Base-by-base conservation (phyloP, 1,284 basidiomycete genomes). In the Peniophora sp. region DNA sequence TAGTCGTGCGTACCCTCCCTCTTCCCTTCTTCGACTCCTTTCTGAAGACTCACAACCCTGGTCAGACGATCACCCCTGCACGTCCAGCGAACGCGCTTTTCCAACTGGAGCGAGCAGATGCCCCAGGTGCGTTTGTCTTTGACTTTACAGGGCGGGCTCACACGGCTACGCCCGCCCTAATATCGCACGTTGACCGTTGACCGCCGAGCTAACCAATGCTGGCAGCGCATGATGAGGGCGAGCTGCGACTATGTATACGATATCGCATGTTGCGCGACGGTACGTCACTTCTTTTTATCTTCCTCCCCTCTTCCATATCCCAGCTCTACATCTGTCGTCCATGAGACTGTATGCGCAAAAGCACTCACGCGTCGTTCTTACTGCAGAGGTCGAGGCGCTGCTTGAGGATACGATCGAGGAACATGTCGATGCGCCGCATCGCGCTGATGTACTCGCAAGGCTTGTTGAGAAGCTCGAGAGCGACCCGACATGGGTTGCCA, bases 231-330 rank as follows among this genome's bases (percentile, higher is more conserved):
- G 38, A 20, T n/a, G 38, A 74, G 47, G 84, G 86, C 45, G 71
- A 83, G 0, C 65, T 90, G 20, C 70, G 69, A 25, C 68, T 92
- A 24, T 67, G 73, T 20, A 79, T 92, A 50, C 73, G 69, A 48
- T 92, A 89, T 64, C 78, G 86, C 23, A 79, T 83, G 65, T 67
- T 91, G 32, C 78, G 79, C 16, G 85, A 91, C 75, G 89, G 89
- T 89, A 32, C 19, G 22, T 9, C 35, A 16, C 25, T 34, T 20
- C 52, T 46, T 50, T 12, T 5, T 32, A 32, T 12, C 27, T 32
- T 32, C 34, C 11, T 50, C 47, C 9, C 10, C 35, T 25, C 20
- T 12, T 5, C 5, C 36, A 39, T 16, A 50, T 48, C 25, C 49
- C 50, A 52, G 49, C 50, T 55, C 49, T 20, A 8, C n/a, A 41